A percentile compares a stretch with the other conserved stretches of the same genome.
Conservation (phyloP, 1,139 yeast genomes). For the Pichia sp. region DNA sequence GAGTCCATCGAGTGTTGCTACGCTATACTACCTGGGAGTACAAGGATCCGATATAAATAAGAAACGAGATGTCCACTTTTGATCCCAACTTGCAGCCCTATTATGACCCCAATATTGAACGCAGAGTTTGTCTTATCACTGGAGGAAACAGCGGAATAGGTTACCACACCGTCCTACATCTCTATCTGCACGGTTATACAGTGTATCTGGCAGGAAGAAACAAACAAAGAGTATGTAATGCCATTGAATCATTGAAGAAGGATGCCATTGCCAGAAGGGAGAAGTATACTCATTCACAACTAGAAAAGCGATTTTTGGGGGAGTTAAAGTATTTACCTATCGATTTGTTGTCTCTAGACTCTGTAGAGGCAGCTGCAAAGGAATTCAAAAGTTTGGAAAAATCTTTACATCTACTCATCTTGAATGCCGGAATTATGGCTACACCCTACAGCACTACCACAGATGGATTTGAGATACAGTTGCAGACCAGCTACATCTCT, state of each 20-base stretch:
- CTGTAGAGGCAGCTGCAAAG: conserved; percentile 51
- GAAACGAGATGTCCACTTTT: conserved; percentile 12
- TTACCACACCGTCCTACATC: conserved; percentile 65
- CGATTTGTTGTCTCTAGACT: conserved; percentile 52
- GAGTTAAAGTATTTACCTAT: conserved; percentile 51
- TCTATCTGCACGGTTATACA: conserved; percentile 70
- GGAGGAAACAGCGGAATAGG: conserved; percentile 84
- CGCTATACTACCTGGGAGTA: too few species aligned
- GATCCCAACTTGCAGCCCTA: conserved; percentile 15
- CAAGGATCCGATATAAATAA: too few species aligned
- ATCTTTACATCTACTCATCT: conserved; percentile 53
- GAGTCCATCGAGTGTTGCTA: too few species aligned
- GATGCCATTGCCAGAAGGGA: conserved; percentile 41
- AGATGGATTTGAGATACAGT: conserved; percentile 68
- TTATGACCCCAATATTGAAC: conserved; percentile 28
- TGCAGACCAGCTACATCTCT: conserved; percentile 73
- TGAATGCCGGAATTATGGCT: conserved; percentile 83
- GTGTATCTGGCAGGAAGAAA: conserved; percentile 72
- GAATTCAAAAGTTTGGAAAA: conserved; percentile 43
- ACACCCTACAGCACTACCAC: conserved; percentile 55
- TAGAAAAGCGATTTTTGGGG: conserved; percentile 38
- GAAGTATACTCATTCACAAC: conserved; percentile 17
- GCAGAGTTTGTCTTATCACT: conserved; percentile 62
- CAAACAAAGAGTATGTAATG: conserved; percentile 44
- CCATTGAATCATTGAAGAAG: conserved; percentile 44